Evolutionary conservation across 345 rosid genomes (phyloP), one percentile per base, ranked within the genome.

Genomic region (Lenwebbia sp.): DNA sequence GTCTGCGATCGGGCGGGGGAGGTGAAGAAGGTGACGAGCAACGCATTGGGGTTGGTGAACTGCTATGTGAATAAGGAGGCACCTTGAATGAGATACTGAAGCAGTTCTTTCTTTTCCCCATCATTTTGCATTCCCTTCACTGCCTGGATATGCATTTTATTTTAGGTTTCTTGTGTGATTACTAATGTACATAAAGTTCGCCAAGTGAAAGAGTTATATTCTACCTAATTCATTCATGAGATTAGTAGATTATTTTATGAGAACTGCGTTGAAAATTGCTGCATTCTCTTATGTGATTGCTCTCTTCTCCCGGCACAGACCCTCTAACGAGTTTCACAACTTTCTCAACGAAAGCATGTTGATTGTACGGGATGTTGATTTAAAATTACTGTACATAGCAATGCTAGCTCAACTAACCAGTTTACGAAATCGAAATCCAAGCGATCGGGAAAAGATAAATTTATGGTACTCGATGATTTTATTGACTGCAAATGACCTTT

Each of bases 1-100:
- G 86, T 96, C 56, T 86, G 91, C 52, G 85, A 87, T 22, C 89
- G 92, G 54, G 88, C 90, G 17, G 88, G 65, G 55, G 91, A 88
- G 10, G 93, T 92, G 23, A 94, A 94, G 94, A 94, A 89, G 87
- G 85, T 91, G 83, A 94, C 96, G 44, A 94, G 98, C 86, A 96
- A 95, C 88, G 98, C 98, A 50, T 93, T 95, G 86, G 93, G 94
- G 83, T 85, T 93, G 70, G 93, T 86, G 74, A 96, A 96, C 78
- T 88, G 85, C 49, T 96, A 90, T 55, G 98, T 23, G 41, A 54
- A 78, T 33, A 78, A 81, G 81, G 81, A 70, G 81, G 81, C 81
- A 33, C 81, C 47, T 9, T 70, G 81, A 70, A 25, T 4, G 26
- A 70, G 47, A 70, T 0, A 9, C 19, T 19, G 7, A 22, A 70